phyloP scores from a whole-genome alignment of 495 filamentous ascomycete species.

The Bacidia rubella region DNA sequence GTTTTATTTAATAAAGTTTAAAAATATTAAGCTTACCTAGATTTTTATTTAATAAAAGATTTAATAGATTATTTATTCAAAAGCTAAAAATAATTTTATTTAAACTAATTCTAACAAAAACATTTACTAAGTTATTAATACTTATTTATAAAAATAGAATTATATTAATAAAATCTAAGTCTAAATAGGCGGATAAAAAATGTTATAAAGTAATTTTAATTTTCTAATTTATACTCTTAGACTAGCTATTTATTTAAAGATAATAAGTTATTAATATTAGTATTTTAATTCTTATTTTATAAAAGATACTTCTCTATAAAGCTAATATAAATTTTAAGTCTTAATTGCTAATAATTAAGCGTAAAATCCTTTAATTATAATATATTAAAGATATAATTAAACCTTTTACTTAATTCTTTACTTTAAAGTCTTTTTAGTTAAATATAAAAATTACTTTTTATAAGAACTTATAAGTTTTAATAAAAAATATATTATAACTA shows the following conservation, averaged over 20 bases:
- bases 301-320: not conserved
- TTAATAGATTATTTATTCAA: too few relatives aligned
- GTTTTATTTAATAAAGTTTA: not conserved
- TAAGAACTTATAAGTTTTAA: not conserved
- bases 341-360: not conserved
- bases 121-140: not conserved
- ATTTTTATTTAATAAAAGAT: too few relatives aligned
- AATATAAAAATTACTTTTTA: not conserved
- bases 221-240: not conserved
- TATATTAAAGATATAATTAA: not conserved
- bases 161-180: too few relatives aligned
- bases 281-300: not conserved
- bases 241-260: not conserved
- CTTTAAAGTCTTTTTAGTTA: not conserved
- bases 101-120: too few relatives aligned
- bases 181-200: too few relatives aligned
- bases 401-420: not conserved
- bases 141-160: too few relatives aligned
- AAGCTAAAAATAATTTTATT: too few relatives aligned
- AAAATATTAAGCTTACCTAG: too few relatives aligned
- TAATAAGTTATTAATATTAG: not conserved
- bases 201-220: too few relatives aligned
- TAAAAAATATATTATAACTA: not conserved
- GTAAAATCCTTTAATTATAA: not conserved
- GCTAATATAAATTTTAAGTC: not conserved